Evolutionary conservation across 768 basidiomycete genomes (phyloP), one percentile per base, ranked within the genome.

Genomic region (Clavulina sp.): DNA sequence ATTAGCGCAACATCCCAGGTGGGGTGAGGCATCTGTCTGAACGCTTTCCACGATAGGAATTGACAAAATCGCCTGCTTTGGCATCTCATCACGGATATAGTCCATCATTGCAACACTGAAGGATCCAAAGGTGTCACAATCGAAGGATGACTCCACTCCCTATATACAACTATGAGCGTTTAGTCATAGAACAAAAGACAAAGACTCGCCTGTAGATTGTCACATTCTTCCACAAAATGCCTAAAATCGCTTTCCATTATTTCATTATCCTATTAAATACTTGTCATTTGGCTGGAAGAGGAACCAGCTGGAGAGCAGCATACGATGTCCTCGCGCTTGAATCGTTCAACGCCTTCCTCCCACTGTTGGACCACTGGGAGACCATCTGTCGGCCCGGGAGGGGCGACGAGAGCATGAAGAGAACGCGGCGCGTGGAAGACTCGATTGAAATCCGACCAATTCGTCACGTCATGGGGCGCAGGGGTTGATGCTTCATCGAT

Each of bases 401-500:
- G 41, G 16, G 52, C 40, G 23, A 47, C 54, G 23, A 56, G 47
- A n/a, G 54, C 33, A 13, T 56, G 55, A 7, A 56, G 6, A 6
- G 55, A 41, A n/a, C 55, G 54, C 49, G 55, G 55, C 21, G 33
- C 29, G 29, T 49, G 52, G 29, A 23, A 56, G 9, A 55, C 54
- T 6, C 55, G 43, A 21, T 55, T 56, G 26, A 56, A 56, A 46
- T 56, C 55, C 4, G 55, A 56, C 55, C 55, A 56, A 29, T 54
- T 26, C 55, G 33, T 21, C 40, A 26, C 3, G 23, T 13, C 29
- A 16, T 3, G 1, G 41, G 21, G 6, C 38, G 2, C 6, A 21
- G 1, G 2, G 29, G 16, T 19, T 30, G n/a, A 52, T 31, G 24
- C 7, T 31, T 49, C 24, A 24, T 49, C 2, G 16, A 41, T 29